phyloP scores from a whole-genome alignment of 495 filamentous ascomycete genomes.

The Xylaria cubensis region DNA sequence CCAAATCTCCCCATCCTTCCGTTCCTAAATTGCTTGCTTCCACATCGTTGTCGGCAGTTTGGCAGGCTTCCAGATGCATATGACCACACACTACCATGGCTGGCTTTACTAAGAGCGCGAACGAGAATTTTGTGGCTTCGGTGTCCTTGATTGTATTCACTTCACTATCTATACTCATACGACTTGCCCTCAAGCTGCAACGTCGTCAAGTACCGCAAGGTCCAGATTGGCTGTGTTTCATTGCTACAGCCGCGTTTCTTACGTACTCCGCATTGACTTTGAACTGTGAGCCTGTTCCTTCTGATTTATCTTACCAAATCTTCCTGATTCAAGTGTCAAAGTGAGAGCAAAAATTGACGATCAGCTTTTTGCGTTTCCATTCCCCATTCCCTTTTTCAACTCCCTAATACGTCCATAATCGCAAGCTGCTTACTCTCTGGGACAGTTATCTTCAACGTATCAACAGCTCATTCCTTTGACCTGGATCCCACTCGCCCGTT shows the following conservation, averaged over 20 bases:
- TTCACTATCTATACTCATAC: not conserved
- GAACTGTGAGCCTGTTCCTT: not conserved
- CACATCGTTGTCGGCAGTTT: not conserved
- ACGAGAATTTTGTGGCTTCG: not conserved
- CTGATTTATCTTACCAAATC: not conserved
- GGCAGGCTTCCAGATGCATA: not conserved
- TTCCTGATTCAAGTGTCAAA: not conserved
- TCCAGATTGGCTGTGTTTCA: slow-evolving; percentile 14
- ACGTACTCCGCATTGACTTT: not conserved
- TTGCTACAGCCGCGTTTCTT: not conserved
- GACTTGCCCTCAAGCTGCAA: not conserved
- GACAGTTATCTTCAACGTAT: slow-evolving; percentile 19
- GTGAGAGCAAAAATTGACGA: not conserved
- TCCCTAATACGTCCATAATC: not conserved
- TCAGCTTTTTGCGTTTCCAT: not conserved
- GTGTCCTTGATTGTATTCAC: slow-evolving; percentile 3
- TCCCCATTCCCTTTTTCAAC: not conserved
- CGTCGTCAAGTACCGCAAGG: not conserved
- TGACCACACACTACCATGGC: not conserved
- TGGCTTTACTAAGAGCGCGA: not conserved
- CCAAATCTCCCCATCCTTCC: not conserved
- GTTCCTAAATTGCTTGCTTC: not conserved
- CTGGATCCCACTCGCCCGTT: not conserved
- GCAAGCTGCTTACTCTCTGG: not conserved
- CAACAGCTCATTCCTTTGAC: slow-evolving; percentile 6